Conservation (phyloP, 441 rosid species). For the Aleurites moluccanus region DNA sequence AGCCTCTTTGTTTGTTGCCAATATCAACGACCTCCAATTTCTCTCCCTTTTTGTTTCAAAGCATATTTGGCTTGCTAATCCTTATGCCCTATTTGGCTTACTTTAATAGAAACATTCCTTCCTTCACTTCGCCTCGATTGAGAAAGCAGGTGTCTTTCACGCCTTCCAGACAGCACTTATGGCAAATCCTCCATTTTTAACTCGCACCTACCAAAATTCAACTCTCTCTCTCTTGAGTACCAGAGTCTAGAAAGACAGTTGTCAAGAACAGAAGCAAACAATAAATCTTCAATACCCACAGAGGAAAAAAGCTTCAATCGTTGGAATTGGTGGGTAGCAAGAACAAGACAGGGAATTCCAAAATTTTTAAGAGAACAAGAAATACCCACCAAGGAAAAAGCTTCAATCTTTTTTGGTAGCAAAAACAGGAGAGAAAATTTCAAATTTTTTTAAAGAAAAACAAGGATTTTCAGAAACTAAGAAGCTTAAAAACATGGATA, state of each 20-base stretch:
- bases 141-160: not conserved
- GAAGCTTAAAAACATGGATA: conserved; percentile 45
- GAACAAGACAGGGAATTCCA: too few relatives aligned
- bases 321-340: not conserved
- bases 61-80: not conserved
- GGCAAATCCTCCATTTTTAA: not conserved
- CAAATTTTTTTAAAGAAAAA: not conserved
- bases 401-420: conserved; percentile 1
- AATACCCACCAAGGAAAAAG: not conserved
- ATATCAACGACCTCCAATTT: not conserved
- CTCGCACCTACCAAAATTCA: not conserved
- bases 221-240: not conserved
- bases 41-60: not conserved
- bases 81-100: not conserved
- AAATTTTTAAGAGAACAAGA: not conserved
- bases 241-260: conserved; percentile 28
- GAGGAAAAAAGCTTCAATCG: not conserved
- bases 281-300: not conserved
- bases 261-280: conserved; percentile 11
- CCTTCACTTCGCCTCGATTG: not conserved
- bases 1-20: not conserved
- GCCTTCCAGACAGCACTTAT: conserved; percentile 9
- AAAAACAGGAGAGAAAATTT: not conserved
- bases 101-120: not conserved
- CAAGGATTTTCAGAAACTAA: not conserved